Evolutionary conservation across 352 stramenopile genomes (phyloP).

Genomic region (Phytophthora fragariaefolia): DNA sequence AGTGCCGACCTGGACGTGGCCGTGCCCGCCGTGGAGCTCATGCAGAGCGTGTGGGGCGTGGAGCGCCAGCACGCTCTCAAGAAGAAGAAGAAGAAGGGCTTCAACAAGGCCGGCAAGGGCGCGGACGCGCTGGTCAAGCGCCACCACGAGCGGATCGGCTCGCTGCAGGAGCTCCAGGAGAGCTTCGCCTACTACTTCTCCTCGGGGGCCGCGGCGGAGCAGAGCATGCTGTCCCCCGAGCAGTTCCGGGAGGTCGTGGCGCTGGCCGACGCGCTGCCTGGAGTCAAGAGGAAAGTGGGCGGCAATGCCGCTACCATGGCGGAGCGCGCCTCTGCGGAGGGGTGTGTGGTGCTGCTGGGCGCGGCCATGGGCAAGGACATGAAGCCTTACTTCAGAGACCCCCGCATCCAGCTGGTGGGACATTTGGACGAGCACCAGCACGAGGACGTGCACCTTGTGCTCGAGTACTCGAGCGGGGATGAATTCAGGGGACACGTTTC

Average conservation of each 20-base stretch:
- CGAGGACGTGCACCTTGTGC: constrained; percentile 83
- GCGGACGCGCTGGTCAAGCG: constrained; percentile 37
- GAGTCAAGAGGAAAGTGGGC: constrained; percentile 73
- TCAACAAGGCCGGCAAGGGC: constrained; percentile 24
- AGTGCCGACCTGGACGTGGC: constrained; percentile 83
- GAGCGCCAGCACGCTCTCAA: constrained; percentile 57
- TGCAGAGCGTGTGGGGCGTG: constrained; percentile 59
- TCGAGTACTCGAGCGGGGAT: constrained; percentile 80
- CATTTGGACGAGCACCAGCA: constrained; percentile 61
- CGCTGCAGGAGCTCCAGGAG: constrained; percentile 67
- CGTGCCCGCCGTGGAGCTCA: constrained; percentile 77
- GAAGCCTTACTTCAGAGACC: constrained; percentile 66
- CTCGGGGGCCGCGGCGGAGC: constrained; percentile 76
- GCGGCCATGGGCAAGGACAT: constrained; percentile 83
- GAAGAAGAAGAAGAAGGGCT: constrained; percentile 33
- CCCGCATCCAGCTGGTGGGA: constrained; percentile 71
- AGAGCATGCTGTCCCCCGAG: constrained; percentile 83
- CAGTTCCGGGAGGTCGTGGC: constrained; percentile 78
- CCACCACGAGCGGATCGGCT: constrained; percentile 82
- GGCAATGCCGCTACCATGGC: constrained; percentile 87
- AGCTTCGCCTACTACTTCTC: constrained; percentile 89
- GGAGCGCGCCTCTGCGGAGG: constrained; percentile 70
- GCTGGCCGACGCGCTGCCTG: constrained; percentile 61
- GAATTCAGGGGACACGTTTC: constrained; percentile 64
- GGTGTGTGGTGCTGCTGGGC: constrained; percentile 72